Evolutionary conservation across 1,139 yeast genomes (phyloP), one percentile per base, ranked within the genome.

Genomic region (Candida mesenterica): DNA sequence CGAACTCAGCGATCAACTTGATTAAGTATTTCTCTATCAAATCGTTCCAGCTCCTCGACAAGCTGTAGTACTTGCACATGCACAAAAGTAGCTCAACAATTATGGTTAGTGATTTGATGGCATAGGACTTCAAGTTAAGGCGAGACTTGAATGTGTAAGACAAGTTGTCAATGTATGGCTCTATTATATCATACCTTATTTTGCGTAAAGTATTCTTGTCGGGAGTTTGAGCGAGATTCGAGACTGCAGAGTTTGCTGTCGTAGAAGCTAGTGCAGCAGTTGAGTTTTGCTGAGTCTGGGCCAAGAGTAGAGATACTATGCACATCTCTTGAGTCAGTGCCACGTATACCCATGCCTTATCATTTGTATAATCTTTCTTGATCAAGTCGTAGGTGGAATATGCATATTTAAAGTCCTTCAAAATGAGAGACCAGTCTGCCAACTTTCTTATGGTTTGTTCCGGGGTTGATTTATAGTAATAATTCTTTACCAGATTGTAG

Each of bases 321-420:
- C 88, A 82, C 84, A 87, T 84, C 59, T 92, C 97, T 43, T 90
- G 92, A 8, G 86, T 72, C 0, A 95, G 81, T 0, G 97, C 96
- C 38, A 85, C 73, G 50, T 87, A 83, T 4, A 72, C 65, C 90
- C 95, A 87, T 1, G 95, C 89, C 58, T 82, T 84, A 49, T 85
- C 95, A 43, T 75, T 76, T 24, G 79, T 70, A 48, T 82, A 83
- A 55, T 90, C 97, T 48, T 85, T 83, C 44, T 82, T 82, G 26
- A 89, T 70, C 39, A 87, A 58, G 42, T 92, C 97, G 55, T 92
- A 92, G 1, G 90, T 82, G 2, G 86, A 71, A 53, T 85, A 83
- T 6, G 97, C 94, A 44, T 80, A 82, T 54, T 82, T 82, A 66
- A 85, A 92, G 60, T 92, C 97, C 31, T 90, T 77, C 16, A 90